These are phyloP conservation scores for Lepraria neglecta DNA, from an alignment of 495 filamentous ascomycete species.

Conservation along the genomic window DNA sequence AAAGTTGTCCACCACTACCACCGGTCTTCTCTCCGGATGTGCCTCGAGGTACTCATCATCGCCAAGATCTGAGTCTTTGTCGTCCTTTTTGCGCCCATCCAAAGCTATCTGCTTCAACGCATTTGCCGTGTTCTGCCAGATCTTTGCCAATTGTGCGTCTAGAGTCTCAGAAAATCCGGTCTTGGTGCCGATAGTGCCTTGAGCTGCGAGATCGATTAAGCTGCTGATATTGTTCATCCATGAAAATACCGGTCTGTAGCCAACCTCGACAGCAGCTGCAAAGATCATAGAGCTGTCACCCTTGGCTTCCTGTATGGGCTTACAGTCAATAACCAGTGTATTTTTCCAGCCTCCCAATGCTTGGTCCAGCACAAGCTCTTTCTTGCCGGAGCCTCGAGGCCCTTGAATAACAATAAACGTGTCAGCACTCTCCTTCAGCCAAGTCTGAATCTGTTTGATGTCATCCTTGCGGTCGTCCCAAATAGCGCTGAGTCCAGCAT, in stretches of 20 bases:
- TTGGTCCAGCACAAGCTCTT: constrained; percentile 78
- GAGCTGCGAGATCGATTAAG: constrained; percentile 83
- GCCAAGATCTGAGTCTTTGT: constrained; percentile 63
- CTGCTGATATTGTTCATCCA: constrained; percentile 95
- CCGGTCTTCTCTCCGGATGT: constrained; percentile 75
- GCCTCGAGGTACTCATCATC: constrained; percentile 89
- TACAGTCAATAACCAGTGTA: constrained; percentile 89
- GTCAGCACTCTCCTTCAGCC: constrained; percentile 77
- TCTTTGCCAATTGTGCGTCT: constrained; percentile 86
- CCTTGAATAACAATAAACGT: constrained; percentile 95
- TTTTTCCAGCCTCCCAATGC: constrained; percentile 69
- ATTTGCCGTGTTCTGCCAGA: constrained; percentile 75
- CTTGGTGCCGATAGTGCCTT: constrained; percentile 89
- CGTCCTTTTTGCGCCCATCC: constrained; percentile 57
- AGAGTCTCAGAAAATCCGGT: constrained; percentile 93
- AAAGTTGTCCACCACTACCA: constrained; percentile 94
- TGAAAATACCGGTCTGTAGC: constrained; percentile 88
- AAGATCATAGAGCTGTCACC: constrained; percentile 85
- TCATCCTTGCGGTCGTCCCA: constrained; percentile 81
- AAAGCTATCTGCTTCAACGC: constrained; percentile 76
- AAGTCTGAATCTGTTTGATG: constrained; percentile 75
- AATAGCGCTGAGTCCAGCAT: constrained; percentile 67
- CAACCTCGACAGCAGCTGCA: constrained; percentile 75
- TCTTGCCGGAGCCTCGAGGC: constrained; percentile 85
- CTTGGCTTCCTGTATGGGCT: constrained; percentile 83